Percentiles rank a stretch among this genome's conserved stretches.
These are phyloP conservation scores for Peronospora destructor DNA, from an alignment of 352 stramenopile genomes.

Conservation along the genomic window DNA sequence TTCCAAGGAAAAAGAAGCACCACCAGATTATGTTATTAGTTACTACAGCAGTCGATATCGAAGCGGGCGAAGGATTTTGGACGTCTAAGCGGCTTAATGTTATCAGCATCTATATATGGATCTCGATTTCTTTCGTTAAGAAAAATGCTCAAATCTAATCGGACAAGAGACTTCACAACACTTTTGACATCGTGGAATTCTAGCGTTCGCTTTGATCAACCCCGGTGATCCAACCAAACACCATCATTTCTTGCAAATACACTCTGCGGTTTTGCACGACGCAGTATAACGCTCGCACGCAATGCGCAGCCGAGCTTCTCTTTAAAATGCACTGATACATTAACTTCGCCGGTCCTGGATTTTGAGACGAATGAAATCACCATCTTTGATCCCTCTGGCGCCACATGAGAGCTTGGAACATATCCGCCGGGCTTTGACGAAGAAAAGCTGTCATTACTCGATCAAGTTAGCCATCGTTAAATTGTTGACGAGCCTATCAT, in stretches of 20 bases:
- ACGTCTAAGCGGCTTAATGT: constrained; percentile 30
- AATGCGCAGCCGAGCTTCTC: constrained; percentile 56
- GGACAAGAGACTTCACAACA: constrained; percentile 23
- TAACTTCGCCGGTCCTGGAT: constrained; percentile 46
- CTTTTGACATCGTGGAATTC: constrained; percentile 12
- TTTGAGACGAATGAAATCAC: constrained; percentile 58
- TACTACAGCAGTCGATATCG: constrained; percentile 32
- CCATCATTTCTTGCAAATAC: constrained; percentile 45
- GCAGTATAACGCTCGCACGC: constrained; percentile 43
- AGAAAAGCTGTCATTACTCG: too few relatives aligned
- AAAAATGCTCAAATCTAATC: too few relatives aligned
- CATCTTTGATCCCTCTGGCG: constrained; percentile 14
- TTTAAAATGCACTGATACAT: constrained; percentile 51
- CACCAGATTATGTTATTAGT: constrained; percentile 50
- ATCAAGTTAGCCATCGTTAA: too few relatives aligned
- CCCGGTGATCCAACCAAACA: constrained; percentile 63
- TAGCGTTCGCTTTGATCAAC: constrained; percentile 5
- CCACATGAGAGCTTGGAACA: constrained; percentile 44
- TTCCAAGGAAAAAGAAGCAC: constrained; percentile 2
- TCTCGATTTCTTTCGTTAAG: constrained; percentile 25
- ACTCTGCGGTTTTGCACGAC: constrained; percentile 47
- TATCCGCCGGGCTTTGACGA: constrained; percentile 54
- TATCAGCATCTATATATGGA: constrained; percentile 6
- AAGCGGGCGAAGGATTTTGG: constrained; percentile 17
- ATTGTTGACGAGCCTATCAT: too few relatives aligned